phyloP scores from a whole-genome alignment of 495 filamentous ascomycete genomes.

The Penicillium dipodomyicola region DNA sequence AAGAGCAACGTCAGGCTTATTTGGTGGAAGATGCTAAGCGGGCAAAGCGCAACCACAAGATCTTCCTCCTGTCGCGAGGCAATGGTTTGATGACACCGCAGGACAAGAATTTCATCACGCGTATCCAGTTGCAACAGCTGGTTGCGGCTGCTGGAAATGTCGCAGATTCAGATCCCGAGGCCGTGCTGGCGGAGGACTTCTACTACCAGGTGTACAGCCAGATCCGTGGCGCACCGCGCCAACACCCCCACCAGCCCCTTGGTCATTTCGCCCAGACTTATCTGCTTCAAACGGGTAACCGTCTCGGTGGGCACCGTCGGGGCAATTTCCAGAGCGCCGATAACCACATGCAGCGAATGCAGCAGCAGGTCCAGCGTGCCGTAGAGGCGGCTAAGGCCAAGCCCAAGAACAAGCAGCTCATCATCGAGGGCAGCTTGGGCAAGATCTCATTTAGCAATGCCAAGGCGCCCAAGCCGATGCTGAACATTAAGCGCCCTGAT shows the following conservation, averaged over 20 bases:
- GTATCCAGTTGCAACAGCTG: conserved; percentile 95
- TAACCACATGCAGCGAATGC: conserved; percentile 98
- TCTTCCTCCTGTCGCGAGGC: conserved; percentile 85
- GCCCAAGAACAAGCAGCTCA: conserved; percentile 97
- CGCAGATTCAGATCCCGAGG: conserved; percentile 74
- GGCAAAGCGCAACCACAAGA: conserved; percentile 98
- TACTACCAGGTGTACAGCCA: conserved; percentile 97
- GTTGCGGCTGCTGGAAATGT: conserved; percentile 87
- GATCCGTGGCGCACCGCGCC: conserved; percentile 81
- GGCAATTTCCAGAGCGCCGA: conserved; percentile 75
- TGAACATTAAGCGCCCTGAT: conserved; percentile 93
- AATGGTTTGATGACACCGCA: conserved; percentile 99
- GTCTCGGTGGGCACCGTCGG: conserved; percentile 62
- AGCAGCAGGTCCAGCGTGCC: conserved; percentile 95
- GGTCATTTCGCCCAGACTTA: conserved; percentile 98
- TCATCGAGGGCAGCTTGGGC: conserved; percentile 95
- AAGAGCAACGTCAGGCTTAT: conserved; percentile 74
- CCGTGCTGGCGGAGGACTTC: conserved; percentile 85
- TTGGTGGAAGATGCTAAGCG: conserved; percentile 89
- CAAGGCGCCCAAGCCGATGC: conserved; percentile 88
- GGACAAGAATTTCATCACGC: conserved; percentile 98
- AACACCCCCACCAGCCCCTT: conserved; percentile 84
- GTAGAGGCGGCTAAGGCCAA: conserved; percentile 96
- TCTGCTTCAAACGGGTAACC: conserved; percentile 84
- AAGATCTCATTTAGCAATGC: conserved; percentile 99